Evolutionary conservation across 1,284 basidiomycete genomes (phyloP).

Genomic region (Hypsizygus ulmarius): DNA sequence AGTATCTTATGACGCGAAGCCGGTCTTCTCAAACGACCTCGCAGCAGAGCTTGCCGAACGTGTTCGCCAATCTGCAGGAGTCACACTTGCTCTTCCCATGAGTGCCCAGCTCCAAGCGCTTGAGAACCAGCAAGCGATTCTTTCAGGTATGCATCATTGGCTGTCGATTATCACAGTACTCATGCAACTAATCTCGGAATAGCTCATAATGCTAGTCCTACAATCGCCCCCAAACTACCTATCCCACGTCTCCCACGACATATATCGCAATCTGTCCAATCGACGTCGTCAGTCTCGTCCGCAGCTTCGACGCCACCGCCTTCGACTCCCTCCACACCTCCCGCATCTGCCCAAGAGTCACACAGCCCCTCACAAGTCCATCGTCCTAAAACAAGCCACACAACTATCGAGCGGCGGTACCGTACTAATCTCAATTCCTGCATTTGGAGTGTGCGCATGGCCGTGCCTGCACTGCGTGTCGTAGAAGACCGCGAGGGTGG

Average conservation of each 20-base stretch:
- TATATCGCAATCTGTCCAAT: slow-evolving; percentile 23
- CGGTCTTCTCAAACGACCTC: slow-evolving; percentile 31
- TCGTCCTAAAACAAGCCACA: slow-evolving; percentile 85
- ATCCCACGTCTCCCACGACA: slow-evolving; percentile 36
- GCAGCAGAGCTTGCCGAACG: slow-evolving; percentile 54
- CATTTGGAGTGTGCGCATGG: slow-evolving; percentile 77
- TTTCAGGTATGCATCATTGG: slow-evolving; percentile 15
- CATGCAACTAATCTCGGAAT: neutral
- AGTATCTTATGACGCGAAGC: slow-evolving; percentile 6
- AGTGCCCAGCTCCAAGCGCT: slow-evolving; percentile 27
- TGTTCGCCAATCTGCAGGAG: slow-evolving; percentile 57
- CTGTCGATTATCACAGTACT: neutral
- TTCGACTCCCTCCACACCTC: slow-evolving; percentile 29
- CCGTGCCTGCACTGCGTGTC: slow-evolving; percentile 80
- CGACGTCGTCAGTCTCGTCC: slow-evolving; percentile 28
- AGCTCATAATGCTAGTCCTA: slow-evolving; percentile 19
- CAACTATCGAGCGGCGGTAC: slow-evolving; percentile 88
- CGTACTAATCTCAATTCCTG: slow-evolving; percentile 89
- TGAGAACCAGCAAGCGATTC: slow-evolving; percentile 25
- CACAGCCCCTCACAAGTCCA: slow-evolving; percentile 24
- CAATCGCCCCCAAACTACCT: slow-evolving; percentile 32
- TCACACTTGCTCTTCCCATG: slow-evolving; percentile 60
- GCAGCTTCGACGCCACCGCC: slow-evolving; percentile 33
- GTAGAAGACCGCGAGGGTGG: slow-evolving; percentile 50
- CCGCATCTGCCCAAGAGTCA: slow-evolving; percentile 14